Conservation (phyloP, 352 stramenopile species). For the Sclerospora graminicola region DNA sequence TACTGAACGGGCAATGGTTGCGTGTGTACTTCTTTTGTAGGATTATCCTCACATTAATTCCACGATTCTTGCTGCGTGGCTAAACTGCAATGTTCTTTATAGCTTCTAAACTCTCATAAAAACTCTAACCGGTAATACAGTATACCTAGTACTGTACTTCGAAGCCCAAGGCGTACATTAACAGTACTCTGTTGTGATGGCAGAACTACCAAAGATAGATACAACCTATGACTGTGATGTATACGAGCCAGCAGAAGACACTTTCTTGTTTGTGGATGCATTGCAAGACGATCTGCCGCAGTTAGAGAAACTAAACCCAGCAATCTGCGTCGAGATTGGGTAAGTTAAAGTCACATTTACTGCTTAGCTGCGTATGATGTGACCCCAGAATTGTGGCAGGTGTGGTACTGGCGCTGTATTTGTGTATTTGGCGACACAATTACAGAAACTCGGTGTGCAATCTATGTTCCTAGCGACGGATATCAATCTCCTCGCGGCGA, state of each 20-base stretch:
- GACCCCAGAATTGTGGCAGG: conserved; percentile 7
- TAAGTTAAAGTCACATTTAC: conserved; percentile 10
- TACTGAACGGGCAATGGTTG: too few relatives aligned
- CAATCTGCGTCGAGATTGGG: conserved; percentile 86
- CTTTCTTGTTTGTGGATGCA: conserved; percentile 94
- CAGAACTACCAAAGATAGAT: conserved; percentile 55
- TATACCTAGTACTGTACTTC: too few relatives aligned
- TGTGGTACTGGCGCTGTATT: conserved; percentile 58
- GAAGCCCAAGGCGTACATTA: too few relatives aligned
- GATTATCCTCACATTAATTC: too few relatives aligned
- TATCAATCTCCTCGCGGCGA: conserved; percentile 87
- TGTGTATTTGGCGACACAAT: conserved; percentile 69
- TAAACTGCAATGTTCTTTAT: too few relatives aligned
- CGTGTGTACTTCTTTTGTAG: too few relatives aligned
- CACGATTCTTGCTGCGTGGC: too few relatives aligned
- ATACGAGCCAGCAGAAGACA: conserved; percentile 97
- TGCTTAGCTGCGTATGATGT: not conserved
- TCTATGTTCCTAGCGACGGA: conserved; percentile 83
- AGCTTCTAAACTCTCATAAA: too few relatives aligned
- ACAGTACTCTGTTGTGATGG: too few relatives aligned
- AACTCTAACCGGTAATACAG: too few relatives aligned
- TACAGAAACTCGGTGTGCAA: conserved; percentile 45
- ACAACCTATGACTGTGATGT: conserved; percentile 84
- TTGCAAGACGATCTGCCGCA: conserved; percentile 82
- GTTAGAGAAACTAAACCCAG: conserved; percentile 39